Base-by-base conservation (phyloP, 1,284 basidiomycete genomes). In the Schizophyllum amplum region DNA sequence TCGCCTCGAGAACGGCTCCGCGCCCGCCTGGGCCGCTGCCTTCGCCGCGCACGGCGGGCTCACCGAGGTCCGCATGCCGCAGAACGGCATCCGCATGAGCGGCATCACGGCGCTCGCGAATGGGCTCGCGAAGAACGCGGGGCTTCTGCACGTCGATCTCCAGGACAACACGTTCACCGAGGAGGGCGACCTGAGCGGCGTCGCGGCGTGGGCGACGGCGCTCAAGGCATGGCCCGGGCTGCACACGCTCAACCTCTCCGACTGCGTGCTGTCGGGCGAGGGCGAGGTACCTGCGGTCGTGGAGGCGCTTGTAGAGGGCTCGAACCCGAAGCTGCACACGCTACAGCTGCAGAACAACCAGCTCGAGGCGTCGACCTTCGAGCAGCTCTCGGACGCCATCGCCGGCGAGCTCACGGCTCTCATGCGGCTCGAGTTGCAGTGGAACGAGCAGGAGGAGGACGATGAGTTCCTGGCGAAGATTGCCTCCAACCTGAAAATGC, bases 21-120 rank as follows among this genome's bases (percentile, higher is more conserved):
- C 96, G 0, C 65, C 76, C 1, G 78, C 80, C 5, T 98, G 94
- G 90, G 93, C 92, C 1, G 80, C 85, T 52, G 95, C 95, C 1
- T 97, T 96, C 64, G 84, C 84, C 5, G 90, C 85, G 46, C 94
- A 98, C 68, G 85, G 83, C 4, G 83, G 82, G 9, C 80, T 99
- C 23, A 76, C 78, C 53, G 93, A 98, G 66, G 89, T 99, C 42
- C 82, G 90, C 63, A 89, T 99, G 86, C 92, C 91, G 47, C 95
- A 99, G 76, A 98, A 99, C 67, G 97, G 95, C 1, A 98, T 99
- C 66, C 81, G 95, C 62, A 94, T 93, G 87, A 87, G 90, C 61
- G 96, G 97, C 5, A 90, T 98, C 66, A 81, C 81, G n/a, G 82
- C 84, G 15, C 82, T 99, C 50, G 90, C 90, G 22, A 68, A 74